These are phyloP conservation scores for Cicer arietinum DNA, from an alignment of 306 rosid genomes.

Conservation along the genomic window DNA sequence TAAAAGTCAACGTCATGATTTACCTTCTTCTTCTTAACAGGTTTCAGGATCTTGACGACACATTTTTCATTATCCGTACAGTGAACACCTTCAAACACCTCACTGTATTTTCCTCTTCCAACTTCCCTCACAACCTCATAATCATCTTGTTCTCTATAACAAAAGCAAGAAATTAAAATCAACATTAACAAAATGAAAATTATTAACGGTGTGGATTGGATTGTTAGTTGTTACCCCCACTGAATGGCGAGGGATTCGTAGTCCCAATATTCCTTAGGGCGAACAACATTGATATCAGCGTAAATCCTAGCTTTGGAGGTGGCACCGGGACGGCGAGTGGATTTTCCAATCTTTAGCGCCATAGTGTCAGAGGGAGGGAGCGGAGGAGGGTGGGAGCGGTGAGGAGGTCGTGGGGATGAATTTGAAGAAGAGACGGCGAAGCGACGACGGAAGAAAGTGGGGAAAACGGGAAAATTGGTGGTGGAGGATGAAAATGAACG, in stretches of 20 bases:
- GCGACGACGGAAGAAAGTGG: conserved; percentile 48
- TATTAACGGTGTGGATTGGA: background rate
- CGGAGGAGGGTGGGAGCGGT: conserved; percentile 41
- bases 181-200: background rate
- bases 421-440: conserved; percentile 52
- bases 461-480: background rate
- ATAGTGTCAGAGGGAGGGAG: conserved; percentile 57
- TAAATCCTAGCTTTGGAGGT: conserved; percentile 76
- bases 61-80: conserved; percentile 75
- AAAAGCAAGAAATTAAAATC: background rate
- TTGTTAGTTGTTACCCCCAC: conserved; percentile 65
- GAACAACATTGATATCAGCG: conserved; percentile 75
- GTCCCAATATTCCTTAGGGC: conserved; percentile 65
- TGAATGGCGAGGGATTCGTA: conserved; percentile 62
- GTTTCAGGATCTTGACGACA: conserved; percentile 77
- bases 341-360: conserved; percentile 91
- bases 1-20: background rate
- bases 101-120: conserved; percentile 89
- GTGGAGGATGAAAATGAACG: background rate
- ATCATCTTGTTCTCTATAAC: conserved; percentile 78
- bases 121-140: conserved; percentile 83
- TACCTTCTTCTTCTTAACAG: conserved; percentile 86
- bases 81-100: conserved; percentile 83
- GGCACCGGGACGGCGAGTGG: conserved; percentile 90
- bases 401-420: conserved; percentile 43